Percentiles rank a stretch among this genome's conserved stretches.
Conservation (phyloP, 2,329 filamentous ascomycete genomes). For the Beauveria sp. region DNA sequence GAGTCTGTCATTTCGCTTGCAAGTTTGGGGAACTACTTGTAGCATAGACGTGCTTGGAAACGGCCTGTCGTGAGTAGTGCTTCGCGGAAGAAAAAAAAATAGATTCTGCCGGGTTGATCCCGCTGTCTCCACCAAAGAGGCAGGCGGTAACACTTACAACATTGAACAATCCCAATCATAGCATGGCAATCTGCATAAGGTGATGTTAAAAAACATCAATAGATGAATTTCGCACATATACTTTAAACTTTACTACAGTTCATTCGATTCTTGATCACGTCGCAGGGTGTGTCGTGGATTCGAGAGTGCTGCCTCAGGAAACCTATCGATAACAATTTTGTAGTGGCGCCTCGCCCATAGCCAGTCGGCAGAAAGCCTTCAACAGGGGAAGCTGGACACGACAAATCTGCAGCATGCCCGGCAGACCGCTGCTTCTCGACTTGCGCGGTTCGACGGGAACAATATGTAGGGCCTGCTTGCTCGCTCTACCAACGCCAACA, state of each 20-base stretch:
- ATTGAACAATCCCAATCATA: not conserved
- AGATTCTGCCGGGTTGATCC: conserved; percentile 28
- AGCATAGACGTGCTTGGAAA: not conserved
- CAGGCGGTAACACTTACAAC: conserved; percentile 23
- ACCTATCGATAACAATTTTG: conserved; percentile 9
- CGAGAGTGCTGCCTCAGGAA: not conserved
- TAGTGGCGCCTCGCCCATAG: not conserved
- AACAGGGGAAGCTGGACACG: conserved; percentile 6
- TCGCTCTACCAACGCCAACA: conserved; percentile 22
- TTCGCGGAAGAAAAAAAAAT: conserved; percentile 22
- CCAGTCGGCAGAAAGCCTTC: not conserved
- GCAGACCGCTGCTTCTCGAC: conserved; percentile 28
- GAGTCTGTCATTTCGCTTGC: conserved; percentile 33
- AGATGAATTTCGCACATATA: not conserved
- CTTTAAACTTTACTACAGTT: not conserved
- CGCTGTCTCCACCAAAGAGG: conserved; percentile 5
- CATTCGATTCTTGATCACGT: not conserved
- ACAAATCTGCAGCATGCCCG: conserved; percentile 7
- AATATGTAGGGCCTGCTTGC: conserved; percentile 31
- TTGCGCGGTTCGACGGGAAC: conserved; percentile 26
- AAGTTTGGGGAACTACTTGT: conserved; percentile 6
- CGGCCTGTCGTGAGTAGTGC: not conserved
- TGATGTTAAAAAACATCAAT: not conserved
- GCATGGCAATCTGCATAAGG: not conserved
- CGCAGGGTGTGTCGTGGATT: conserved; percentile 11